A percentile compares a stretch with the other conserved stretches of the same genome.
phyloP scores from a whole-genome alignment of 2,329 filamentous ascomycete species.

The Cladosporium colombiae region DNA sequence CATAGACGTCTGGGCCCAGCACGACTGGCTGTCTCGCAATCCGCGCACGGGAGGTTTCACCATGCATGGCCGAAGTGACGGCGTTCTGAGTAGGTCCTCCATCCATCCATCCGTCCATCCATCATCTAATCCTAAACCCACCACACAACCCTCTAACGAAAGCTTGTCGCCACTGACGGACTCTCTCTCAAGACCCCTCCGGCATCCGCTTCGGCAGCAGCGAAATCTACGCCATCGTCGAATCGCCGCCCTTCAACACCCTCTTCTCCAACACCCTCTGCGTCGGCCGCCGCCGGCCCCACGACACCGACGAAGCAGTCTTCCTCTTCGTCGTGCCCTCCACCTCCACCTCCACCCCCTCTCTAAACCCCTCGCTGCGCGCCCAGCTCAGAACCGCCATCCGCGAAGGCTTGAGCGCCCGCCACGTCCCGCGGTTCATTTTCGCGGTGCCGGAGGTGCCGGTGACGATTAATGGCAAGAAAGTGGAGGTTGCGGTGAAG shows the following conservation, averaged over 20 bases:
- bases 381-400: slow-evolving; percentile 33
- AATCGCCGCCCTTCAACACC: slow-evolving; percentile 42
- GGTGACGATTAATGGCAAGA: slow-evolving; percentile 51
- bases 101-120: no score
- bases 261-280: slow-evolving; percentile 42
- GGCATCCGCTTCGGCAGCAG: slow-evolving; percentile 51
- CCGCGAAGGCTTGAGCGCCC: slow-evolving; percentile 30
- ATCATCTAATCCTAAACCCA: not conserved
- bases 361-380: slow-evolving; percentile 31
- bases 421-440: slow-evolving; percentile 47
- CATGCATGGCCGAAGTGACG: slow-evolving; percentile 50
- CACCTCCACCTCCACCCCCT: slow-evolving; percentile 27
- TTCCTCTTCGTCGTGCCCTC: slow-evolving; percentile 46
- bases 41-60: slow-evolving; percentile 44
- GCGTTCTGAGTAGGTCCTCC: slow-evolving; percentile 42
- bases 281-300: slow-evolving; percentile 40
- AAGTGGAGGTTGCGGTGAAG: slow-evolving; percentile 49
- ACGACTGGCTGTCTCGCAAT: slow-evolving; percentile 49
- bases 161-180: not conserved
- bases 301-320: slow-evolving; percentile 42
- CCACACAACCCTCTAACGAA: not conserved
- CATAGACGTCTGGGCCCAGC: slow-evolving; percentile 47
- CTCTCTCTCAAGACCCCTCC: slow-evolving; percentile 39
- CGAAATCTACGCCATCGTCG: slow-evolving; percentile 53
- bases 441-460: slow-evolving; percentile 44